phyloP scores from a whole-genome alignment of 2,329 filamentous ascomycete genomes.

The Epichloe glyceriae region DNA sequence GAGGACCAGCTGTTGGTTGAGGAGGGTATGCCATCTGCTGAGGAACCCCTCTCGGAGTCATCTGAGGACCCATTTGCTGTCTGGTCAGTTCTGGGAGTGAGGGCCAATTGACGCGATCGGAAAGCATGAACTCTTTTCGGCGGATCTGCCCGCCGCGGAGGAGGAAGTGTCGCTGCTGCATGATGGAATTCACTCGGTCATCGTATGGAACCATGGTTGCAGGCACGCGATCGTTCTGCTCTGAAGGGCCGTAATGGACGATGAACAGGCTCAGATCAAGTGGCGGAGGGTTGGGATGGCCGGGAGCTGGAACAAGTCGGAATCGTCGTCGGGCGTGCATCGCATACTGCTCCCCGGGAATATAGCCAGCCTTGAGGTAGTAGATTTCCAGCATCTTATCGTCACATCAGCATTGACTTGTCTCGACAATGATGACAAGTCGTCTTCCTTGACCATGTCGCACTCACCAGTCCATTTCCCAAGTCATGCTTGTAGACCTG shows the following conservation, averaged over 20 bases:
- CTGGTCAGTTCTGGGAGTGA: slow-evolving; percentile 49
- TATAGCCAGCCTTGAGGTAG: slow-evolving; percentile 69
- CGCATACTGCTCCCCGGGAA: slow-evolving; percentile 60
- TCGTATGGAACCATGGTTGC: slow-evolving; percentile 52
- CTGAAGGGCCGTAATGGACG: slow-evolving; percentile 73
- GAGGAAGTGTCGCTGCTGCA: slow-evolving; percentile 51
- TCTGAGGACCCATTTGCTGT: slow-evolving; percentile 37
- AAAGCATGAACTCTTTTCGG: slow-evolving; percentile 89
- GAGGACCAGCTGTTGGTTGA: slow-evolving; percentile 35
- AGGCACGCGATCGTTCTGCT: slow-evolving; percentile 61
- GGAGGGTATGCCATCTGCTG: slow-evolving; percentile 51
- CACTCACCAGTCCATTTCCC: slow-evolving; percentile 43
- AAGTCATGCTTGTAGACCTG: slow-evolving; percentile 61
- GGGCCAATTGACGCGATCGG: slow-evolving; percentile 83
- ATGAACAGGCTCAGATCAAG: slow-evolving; percentile 80
- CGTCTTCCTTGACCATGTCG: not conserved
- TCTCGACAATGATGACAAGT: not conserved
- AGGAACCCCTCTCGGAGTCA: slow-evolving; percentile 35
- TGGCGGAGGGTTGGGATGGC: slow-evolving; percentile 54
- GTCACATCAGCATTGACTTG: not conserved
- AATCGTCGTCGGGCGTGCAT: slow-evolving; percentile 75
- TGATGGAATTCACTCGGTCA: slow-evolving; percentile 44
- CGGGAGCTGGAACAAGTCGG: slow-evolving; percentile 62
- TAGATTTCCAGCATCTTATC: slow-evolving; percentile 75
- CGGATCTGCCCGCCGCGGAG: slow-evolving; percentile 68